Percentiles rank a stretch among this genome's conserved stretches.
phyloP scores from a whole-genome alignment of 1,139 yeast genomes.

The Hansenula lynferdii region DNA sequence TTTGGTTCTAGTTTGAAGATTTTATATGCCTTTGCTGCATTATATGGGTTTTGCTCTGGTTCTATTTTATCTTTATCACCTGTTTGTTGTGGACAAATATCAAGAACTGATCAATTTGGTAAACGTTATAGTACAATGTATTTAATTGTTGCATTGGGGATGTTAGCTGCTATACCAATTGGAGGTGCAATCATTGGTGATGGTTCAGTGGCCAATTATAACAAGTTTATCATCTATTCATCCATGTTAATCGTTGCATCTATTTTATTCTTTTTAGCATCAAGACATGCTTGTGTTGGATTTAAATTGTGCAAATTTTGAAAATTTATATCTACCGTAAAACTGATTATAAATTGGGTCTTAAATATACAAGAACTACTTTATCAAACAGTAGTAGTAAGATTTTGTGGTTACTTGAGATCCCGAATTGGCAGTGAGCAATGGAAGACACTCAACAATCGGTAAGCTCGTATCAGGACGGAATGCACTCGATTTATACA shows the following conservation, averaged over 20 bases:
- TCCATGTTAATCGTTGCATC: not conserved
- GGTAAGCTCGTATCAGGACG: too few relatives aligned
- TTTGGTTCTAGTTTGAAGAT: not conserved
- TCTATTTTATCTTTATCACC: not conserved
- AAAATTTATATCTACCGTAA: too few relatives aligned
- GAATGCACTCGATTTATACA: too few relatives aligned
- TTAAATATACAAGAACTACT: too few relatives aligned
- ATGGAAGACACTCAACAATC: too few relatives aligned
- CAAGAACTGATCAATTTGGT: not conserved
- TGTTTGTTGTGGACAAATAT: not conserved
- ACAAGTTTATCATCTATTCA: not conserved
- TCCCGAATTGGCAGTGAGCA: too few relatives aligned
- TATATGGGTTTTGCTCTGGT: not conserved
- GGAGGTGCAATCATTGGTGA: not conserved
- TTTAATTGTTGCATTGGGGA: not conserved
- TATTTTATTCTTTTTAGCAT: not conserved
- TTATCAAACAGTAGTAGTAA: too few relatives aligned
- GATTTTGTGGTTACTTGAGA: too few relatives aligned
- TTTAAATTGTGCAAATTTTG: too few relatives aligned
- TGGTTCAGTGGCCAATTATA: slow-evolving; percentile 5
- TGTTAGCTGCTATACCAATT: not conserved
- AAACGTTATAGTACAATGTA: not conserved
- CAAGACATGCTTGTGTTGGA: too few relatives aligned
- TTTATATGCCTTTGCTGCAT: not conserved
- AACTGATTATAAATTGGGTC: too few relatives aligned